Base-by-base conservation (phyloP, 306 rosid species). In the Sesbania bispinosa region DNA sequence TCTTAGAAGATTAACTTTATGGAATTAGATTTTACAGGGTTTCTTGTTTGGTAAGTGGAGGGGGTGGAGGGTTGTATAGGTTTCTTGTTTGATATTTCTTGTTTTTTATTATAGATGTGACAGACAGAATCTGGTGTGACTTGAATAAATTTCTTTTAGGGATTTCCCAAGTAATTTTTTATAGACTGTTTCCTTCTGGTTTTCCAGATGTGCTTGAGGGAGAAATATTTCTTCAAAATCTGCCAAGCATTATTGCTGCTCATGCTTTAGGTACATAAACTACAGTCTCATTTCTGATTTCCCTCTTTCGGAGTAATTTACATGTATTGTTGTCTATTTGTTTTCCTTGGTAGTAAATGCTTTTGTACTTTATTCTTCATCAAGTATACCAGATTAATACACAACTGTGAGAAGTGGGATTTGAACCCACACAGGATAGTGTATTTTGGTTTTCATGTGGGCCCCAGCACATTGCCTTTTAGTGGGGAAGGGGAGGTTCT, bases 171-270 rank as follows among this genome's bases (percentile, higher is more conserved):
- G 43, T 42, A 26, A 32, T 29, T 14, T 35, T 45, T 13, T 20
- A 18, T 69, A 51, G 24, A 9, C 30, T 45, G 18, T 62, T 77
- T 66, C 52, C 64, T 61, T 75, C 53, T 36, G 79, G 61, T 75
- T 62, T 53, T 41, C 16, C 86, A 94, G 96, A 88, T 29, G 87
- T 94, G 76, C 97, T 94, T 41, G 96, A 90, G 79, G 96, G 97
- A 71, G 96, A 94, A 65, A 89, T 94, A 81, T 94, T 94, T 83
- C 98, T 94, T 81, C 98, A 94, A 82, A 94, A 90, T 79, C 81
- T 94, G 78, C 97, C 97, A 16, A 94, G 97, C 79, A 89, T 89
- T 77, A 81, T 94, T 41, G 77, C 91, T 71, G 97, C 96, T 75
- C 97, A 88, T 87, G 98, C 90, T 8, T 76, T 94, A 87, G 97